Conservation (phyloP, 2,329 filamentous ascomycete genomes). For the Cladobotryum mycophilum region DNA sequence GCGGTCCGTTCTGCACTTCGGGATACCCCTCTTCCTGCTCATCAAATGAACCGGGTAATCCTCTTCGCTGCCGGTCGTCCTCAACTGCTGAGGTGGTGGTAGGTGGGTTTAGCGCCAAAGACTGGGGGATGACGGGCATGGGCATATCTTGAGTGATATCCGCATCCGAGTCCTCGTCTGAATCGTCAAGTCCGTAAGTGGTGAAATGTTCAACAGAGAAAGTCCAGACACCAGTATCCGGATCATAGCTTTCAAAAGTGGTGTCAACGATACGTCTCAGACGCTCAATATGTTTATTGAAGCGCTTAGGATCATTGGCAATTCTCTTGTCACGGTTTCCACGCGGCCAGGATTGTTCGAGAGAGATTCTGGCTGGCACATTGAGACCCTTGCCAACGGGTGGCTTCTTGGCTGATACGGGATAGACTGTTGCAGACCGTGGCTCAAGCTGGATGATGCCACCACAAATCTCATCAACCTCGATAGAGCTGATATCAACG, state of each 20-base stretch:
- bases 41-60: conserved; percentile 77
- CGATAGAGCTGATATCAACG: conserved; percentile 74
- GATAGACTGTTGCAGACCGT: conserved; percentile 85
- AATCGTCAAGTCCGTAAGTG: conserved; percentile 82
- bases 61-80: conserved; percentile 46
- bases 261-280: conserved; percentile 76
- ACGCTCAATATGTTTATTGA: conserved; percentile 76
- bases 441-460: conserved; percentile 69
- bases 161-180: conserved; percentile 63
- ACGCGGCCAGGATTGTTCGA: conserved; percentile 91
- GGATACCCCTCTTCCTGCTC: conserved; percentile 49
- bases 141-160: conserved; percentile 29
- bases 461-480: conserved; percentile 73
- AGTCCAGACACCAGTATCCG: conserved; percentile 75
- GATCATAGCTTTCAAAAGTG: conserved; percentile 73
- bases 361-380: conserved; percentile 77
- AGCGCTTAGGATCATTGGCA: conserved; percentile 52
- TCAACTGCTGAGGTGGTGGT: conserved; percentile 30
- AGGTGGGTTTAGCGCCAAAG: conserved; percentile 17
- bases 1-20: conserved; percentile 47
- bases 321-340: conserved; percentile 49
- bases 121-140: conserved; percentile 11
- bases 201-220: conserved; percentile 97
- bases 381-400: conserved; percentile 83
- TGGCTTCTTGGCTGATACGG: conserved; percentile 69